Base-by-base conservation (phyloP, 192 early-diverging fungal species). In the Rhizophlyctis rosea region DNA sequence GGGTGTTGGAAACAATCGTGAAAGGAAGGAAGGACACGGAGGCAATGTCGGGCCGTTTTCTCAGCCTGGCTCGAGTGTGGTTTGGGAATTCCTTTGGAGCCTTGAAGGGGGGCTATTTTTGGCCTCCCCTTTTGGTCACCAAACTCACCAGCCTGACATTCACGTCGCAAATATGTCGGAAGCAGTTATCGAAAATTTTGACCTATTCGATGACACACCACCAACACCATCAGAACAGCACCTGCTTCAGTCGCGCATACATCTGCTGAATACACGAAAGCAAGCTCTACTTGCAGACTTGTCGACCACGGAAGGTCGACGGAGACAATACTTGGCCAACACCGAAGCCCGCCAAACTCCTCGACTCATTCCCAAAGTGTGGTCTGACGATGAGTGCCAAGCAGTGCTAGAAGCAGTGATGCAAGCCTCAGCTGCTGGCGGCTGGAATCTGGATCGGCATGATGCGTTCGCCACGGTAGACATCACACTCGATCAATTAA, bases 401-500 rank as follows among this genome's bases (percentile, higher is more conserved):
- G 18, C 9, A 7, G 18, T 44, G 18, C 18, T 44, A 18, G 18
- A 7, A 18, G 39, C 39, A 44, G 39, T 44, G 9, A 18, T 13
- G 39, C 9, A 44, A 18, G 39, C 39, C 9, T 13, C 39, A 13
- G 18, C 9, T 13, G 39, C 18, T 18, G 39, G 18, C 9, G 57
- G 57, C 23, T 84, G 82, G 82, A 66, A 67, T 2, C 62, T 34
- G 0, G 62, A 69, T 21, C 72, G 82, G 0, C 82, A 84, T 62
- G 75, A 73, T n/a, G 75, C 80, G 0, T 79, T 81, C 61, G 62
- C 79, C 1, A 84, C 82, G 0, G 54, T 64, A 0, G 82, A 84
- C 54, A 60, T 84, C 18, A 75, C 82, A 1, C 54, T 79, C 3
- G 21, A 29, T 21, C 13, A 13, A 49, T 39, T 59, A 9, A 16